These are phyloP conservation scores for Cyathus striatus DNA, from an alignment of 768 basidiomycete genomes.

Conservation along the genomic window DNA sequence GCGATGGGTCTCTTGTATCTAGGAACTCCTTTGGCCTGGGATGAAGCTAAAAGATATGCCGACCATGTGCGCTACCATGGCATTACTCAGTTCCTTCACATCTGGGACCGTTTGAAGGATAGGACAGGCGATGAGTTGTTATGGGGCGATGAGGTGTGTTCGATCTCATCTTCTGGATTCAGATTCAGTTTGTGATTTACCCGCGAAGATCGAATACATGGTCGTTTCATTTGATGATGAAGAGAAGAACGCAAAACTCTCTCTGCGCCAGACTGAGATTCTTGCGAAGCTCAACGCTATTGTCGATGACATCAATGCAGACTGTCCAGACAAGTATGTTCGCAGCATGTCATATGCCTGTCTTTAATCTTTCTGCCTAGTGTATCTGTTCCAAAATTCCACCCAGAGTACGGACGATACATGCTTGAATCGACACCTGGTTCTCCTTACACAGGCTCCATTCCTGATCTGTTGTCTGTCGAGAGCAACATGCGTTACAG, in stretches of 20 bases:
- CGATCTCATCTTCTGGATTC: conserved; percentile 1
- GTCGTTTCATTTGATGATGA: conserved; percentile 81
- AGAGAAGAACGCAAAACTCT: conserved; percentile 77
- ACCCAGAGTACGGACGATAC: conserved; percentile 97
- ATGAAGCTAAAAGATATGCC: conserved; percentile 80
- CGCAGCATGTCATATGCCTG: background rate
- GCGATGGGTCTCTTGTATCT: conserved; percentile 89
- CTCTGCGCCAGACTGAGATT: conserved; percentile 94
- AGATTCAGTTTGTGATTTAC: conserved; percentile 5
- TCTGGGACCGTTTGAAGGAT: conserved; percentile 90
- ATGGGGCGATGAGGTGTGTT: conserved; percentile 95
- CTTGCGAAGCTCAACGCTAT: conserved; percentile 70
- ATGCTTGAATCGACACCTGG: conserved; percentile 99
- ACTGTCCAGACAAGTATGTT: conserved; percentile 57
- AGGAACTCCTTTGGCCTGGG: conserved; percentile 91
- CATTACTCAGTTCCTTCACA: conserved; percentile 91
- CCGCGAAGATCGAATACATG: conserved; percentile 87
- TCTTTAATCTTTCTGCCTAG: conserved; percentile 28
- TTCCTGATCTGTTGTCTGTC: conserved; percentile 82
- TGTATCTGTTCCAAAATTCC: conserved; percentile 80
- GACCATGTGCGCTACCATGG: conserved; percentile 91
- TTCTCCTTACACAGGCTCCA: conserved; percentile 85
- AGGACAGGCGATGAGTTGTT: conserved; percentile 86
- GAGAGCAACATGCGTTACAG: conserved; percentile 95
- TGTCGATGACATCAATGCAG: conserved; percentile 59